Evolutionary conservation across 331 rosid species (phyloP), one percentile per base, ranked within the genome.

Genomic region (Prunus yedoensis): DNA sequence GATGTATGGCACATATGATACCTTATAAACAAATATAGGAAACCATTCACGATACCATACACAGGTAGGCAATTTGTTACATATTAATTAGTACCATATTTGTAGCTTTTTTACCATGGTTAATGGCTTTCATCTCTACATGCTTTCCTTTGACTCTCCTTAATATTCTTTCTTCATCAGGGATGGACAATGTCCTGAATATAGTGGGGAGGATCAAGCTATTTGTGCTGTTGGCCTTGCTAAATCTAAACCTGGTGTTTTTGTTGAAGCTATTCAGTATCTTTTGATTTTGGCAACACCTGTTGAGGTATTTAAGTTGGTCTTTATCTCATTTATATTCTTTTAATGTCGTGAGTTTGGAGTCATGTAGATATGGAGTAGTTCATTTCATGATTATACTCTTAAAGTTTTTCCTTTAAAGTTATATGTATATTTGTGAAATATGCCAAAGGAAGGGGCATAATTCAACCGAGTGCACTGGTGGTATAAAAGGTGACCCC

Each of bases 111-210:
- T 41, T 10, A 56, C 57, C 5, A 28, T 45, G 59, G 49, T 68
- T 41, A 8, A 28, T 54, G 47, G 70, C 3, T 35, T 60, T 76
- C 62, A 5, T 53, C 21, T 72, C 60, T 43, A 5, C n/a, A 10
- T 30, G 49, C 15, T 69, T 63, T 59, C 9, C 1, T 1, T 49
- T 56, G 15, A 28, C 16, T 59, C 68, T 56, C 20, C 65, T 62
- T 70, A 51, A 27, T 47, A 10, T 74, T 73, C 66, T 82, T 43
- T 50, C 66, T 85, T 87, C 77, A 66, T 71, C 73, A 95, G 99
- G 94, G 99, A 95, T 90, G 97, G 97, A 45, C 97, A 90, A 59
- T 95, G 97, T 85, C 97, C 97, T 20, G 97, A 95, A 83, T 95
- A 78, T 83, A 84, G 93, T 57, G 97, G 89, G 70, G 97, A 95